These are phyloP conservation scores for Nepenthes mirabilis DNA, from an alignment of 148 eudicot genomes.

Conservation along the genomic window DNA sequence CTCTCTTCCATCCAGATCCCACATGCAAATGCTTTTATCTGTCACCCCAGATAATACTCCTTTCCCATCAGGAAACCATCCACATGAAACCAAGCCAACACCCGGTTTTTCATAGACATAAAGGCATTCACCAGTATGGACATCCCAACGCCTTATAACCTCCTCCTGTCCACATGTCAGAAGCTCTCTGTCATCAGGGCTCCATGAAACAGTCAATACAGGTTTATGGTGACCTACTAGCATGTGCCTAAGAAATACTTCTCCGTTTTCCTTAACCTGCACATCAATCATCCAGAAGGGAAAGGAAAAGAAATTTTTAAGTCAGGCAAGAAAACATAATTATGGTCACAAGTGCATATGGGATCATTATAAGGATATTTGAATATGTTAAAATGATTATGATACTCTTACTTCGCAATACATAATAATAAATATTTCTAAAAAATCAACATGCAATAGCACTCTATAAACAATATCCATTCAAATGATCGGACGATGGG, in stretches of 20 bases:
- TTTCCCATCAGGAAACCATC: conserved; percentile 68
- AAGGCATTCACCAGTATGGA: conserved; percentile 57
- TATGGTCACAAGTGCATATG: too few relatives aligned
- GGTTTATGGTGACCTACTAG: conserved; percentile 64
- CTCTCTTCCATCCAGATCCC: conserved; percentile 73
- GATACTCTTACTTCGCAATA: too few relatives aligned
- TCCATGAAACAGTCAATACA: conserved; percentile 61
- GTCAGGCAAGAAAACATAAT: too few relatives aligned
- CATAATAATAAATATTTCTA: too few relatives aligned
- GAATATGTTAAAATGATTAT: too few relatives aligned
- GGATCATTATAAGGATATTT: too few relatives aligned
- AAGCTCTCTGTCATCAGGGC: conserved; percentile 62
- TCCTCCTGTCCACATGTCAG: conserved; percentile 77
- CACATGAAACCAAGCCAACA: conserved; percentile 55
- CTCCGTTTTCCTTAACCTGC: conserved; percentile 37
- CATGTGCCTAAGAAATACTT: conserved; percentile 34
- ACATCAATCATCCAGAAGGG: neutral
- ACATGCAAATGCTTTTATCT: conserved; percentile 62
- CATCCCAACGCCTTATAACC: conserved; percentile 61
- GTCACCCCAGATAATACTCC: conserved; percentile 40
- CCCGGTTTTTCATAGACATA: conserved; percentile 51
- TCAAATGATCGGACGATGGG: too few relatives aligned
- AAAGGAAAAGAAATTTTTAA: neutral
- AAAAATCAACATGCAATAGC: too few relatives aligned
- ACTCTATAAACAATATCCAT: too few relatives aligned